Conservation (phyloP, 1,139 yeast genomes). For the Blastobotrys malaysiensis region DNA sequence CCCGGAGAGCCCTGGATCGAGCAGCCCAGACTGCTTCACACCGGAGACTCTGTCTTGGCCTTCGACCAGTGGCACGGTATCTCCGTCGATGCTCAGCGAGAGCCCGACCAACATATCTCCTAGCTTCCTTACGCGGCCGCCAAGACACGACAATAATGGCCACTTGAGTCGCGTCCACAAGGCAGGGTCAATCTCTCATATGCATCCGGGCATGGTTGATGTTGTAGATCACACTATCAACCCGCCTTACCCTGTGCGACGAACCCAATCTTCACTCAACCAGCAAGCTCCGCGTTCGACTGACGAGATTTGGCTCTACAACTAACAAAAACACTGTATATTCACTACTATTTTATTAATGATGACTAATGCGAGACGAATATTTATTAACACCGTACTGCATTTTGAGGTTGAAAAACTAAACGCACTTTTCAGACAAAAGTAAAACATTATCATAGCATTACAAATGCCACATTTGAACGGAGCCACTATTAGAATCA, state of each 20-base stretch:
- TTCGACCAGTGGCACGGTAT: constrained; percentile 1
- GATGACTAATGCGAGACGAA: neutral
- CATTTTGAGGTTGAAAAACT: too few relatives aligned
- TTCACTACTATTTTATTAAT: neutral
- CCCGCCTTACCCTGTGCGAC: neutral
- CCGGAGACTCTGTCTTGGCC: constrained; percentile 1
- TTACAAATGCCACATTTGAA: too few relatives aligned
- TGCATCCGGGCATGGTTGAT: constrained; percentile 8
- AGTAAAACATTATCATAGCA: too few relatives aligned
- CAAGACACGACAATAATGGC: constrained; percentile 5
- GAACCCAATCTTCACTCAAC: neutral
- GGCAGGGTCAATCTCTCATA: constrained; percentile 16
- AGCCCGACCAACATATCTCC: neutral
- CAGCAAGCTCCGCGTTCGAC: neutral
- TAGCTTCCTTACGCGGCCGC: neutral
- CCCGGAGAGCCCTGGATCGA: constrained; percentile 7
- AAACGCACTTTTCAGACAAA: too few relatives aligned
- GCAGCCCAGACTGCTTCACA: neutral
- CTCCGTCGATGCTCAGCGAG: constrained; percentile 3
- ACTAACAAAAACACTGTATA: neutral
- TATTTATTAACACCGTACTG: neutral
- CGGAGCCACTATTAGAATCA: too few relatives aligned
- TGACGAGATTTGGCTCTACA: neutral
- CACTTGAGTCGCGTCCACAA: constrained; percentile 15
- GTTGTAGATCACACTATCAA: neutral